These are phyloP conservation scores for Penicillium sp. DNA, from an alignment of 2,329 filamentous ascomycete genomes.

Conservation along the genomic window DNA sequence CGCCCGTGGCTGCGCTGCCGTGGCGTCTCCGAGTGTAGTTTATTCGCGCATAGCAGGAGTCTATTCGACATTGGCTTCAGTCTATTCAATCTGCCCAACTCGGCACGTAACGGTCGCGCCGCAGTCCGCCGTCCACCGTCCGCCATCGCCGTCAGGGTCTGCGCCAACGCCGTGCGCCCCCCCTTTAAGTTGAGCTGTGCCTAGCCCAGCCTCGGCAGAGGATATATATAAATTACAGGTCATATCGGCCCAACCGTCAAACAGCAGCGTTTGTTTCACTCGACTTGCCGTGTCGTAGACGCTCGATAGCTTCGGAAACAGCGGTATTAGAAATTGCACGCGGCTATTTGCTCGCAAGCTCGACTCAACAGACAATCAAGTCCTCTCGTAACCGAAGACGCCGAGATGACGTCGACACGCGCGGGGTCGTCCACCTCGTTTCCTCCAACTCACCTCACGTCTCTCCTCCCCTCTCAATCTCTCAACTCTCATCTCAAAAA, in stretches of 20 bases:
- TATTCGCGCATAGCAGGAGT: not conserved
- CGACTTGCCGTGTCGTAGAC: too few relatives aligned
- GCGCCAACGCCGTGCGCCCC: not conserved
- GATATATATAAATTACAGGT: not conserved
- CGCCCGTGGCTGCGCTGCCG: conserved; percentile 4
- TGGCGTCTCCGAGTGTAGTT: conserved; percentile 4
- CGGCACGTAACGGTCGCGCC: not conserved
- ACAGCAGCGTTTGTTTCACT: too few relatives aligned
- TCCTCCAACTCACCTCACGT: not conserved
- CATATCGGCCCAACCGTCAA: not conserved
- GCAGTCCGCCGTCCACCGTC: not conserved
- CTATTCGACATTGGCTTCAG: conserved; percentile 5
- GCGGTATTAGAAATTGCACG: not conserved
- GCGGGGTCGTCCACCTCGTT: conserved; percentile 6
- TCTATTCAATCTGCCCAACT: not conserved
- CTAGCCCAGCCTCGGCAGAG: too few relatives aligned
- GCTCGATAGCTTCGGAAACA: not conserved
- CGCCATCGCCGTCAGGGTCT: not conserved
- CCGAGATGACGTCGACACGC: conserved; percentile 16
- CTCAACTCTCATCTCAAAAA: not conserved
- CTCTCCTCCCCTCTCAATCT: not conserved
- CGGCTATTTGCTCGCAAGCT: not conserved
- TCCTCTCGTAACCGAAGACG: not conserved
- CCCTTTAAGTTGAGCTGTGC: not conserved
- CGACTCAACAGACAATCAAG: not conserved